Evolutionary conservation across 2,329 filamentous ascomycete species (phyloP), one percentile per base, ranked within the genome.

Genomic region (Allantophomopsis cytisporea): DNA sequence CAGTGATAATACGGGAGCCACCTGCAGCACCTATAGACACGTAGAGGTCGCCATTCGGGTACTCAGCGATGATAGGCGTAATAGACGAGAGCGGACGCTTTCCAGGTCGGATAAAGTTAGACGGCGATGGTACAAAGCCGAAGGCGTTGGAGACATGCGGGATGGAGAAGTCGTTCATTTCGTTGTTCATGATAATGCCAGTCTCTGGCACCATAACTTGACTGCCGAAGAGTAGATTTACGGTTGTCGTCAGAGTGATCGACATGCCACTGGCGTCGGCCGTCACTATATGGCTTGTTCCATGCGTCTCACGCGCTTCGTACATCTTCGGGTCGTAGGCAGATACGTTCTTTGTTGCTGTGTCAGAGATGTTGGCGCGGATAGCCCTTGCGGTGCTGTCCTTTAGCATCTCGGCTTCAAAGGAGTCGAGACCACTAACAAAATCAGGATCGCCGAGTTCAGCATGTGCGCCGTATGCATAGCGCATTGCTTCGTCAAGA

Each of bases 31-130:
- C 85, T 7, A 83, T 70, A 40, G 76, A 64, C 41, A 83, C 73
- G 53, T 79, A 80, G 1, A 93, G 66, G 1, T 64, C 68, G 14
- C 75, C 71, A 50, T 80, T 76, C 1, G 71, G 62, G 20, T 71
- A 63, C 50, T 88, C 83, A 46, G 80, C 73, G 38, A 93, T 88
- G 41, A 85, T 66, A 4, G 88, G 86, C 0, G 81, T 77, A 49
- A 91, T 87, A 45, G 82, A 88, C 2, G 81, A 88, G 4, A 95
- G 64, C 0, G 88, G 86, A 0, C 89, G 75, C 60, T 95, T 95
- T 36, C 75, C 70, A 0, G 85, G 76, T 5, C 76, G 71, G 56
- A 95, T 77, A 56, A 77, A 95, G 66, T 96, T 95, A 35, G 79
- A 71, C 4, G 76, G 73, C 1, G 76, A 80, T 2, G 89, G 87